A percentile compares a stretch with the other conserved stretches of the same genome.
phyloP scores from a whole-genome alignment of 371 early-diverging fungal species.

The Rhizopus arrhizus region DNA sequence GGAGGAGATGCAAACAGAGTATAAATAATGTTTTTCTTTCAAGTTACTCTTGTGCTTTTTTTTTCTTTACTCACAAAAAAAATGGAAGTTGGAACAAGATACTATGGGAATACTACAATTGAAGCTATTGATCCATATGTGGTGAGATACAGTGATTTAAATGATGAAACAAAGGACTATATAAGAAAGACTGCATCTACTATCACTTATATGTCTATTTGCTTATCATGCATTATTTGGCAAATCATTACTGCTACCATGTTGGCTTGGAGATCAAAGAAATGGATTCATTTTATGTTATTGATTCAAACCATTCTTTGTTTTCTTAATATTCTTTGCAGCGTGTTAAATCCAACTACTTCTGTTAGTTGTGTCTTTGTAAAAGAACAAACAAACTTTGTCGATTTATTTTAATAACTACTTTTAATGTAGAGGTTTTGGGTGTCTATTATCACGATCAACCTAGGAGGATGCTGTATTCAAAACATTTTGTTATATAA shows the following conservation, averaged over 20 bases:
- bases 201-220: slow-evolving; percentile 41
- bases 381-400: slow-evolving; percentile 2
- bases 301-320: slow-evolving; percentile 33
- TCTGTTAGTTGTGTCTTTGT: slow-evolving; percentile 36
- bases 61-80: background rate
- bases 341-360: slow-evolving; percentile 38
- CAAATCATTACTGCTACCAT: slow-evolving; percentile 32
- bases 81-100: background rate
- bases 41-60: too few relatives aligned
- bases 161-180: slow-evolving; percentile 7
- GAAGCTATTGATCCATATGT: background rate
- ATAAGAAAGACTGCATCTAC: slow-evolving; percentile 28
- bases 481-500: slow-evolving; percentile 51
- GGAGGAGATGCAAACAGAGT: background rate
- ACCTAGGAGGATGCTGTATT: slow-evolving; percentile 45
- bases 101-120: background rate
- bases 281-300: slow-evolving; percentile 40
- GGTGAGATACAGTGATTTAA: slow-evolving; percentile 3
- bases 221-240: slow-evolving; percentile 41
- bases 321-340: slow-evolving; percentile 36
- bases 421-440: slow-evolving; percentile 38
- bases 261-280: slow-evolving; percentile 29
- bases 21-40: too few relatives aligned
- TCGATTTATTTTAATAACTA: background rate
- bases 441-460: slow-evolving; percentile 48